Base-by-base conservation (phyloP, 805 yeast species). In the Yamadazyma endophytica region DNA sequence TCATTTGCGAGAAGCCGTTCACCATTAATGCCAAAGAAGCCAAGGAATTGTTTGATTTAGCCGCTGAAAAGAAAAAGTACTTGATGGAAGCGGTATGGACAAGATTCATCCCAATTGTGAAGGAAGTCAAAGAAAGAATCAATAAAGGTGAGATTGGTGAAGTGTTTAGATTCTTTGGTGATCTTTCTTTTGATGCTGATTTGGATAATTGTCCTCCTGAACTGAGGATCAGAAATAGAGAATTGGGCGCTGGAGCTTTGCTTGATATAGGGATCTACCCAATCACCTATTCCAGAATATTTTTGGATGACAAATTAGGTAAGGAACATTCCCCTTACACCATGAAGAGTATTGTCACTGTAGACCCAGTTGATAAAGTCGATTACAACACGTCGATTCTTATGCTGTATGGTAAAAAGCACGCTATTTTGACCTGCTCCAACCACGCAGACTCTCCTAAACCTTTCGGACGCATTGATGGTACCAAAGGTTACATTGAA, bases 51-150 rank as follows among this genome's bases (percentile, higher is more conserved):
- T 49, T 63, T 29, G 56, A 47, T 1, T 56, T 64, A 27, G 82
- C 82, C 3, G 55, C 57, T 42, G 37, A 48, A 33, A 63, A 66
- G 47, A 56, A 59, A 2, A 45, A 63, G 29, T 73, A 69, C 37
- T 52, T 77, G 21, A 70, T 77, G 79, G 83, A 77, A 49, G 82
- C 73, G 4, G 66, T 72, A 31, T 74, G 80, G 80, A 66, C 78
- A 4, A 58, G 76, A 29, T 73, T 68, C 40, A 68, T 72, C 56
- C 82, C 82, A 2, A 37, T 70, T 4, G 47, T 66, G 13, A 18
- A 36, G 2, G 40, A 46, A 13, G 49, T 70, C 28, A 47, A 62
- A 32, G 36, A 56, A 18, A 50, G 56, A 34, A 38, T 74, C 13
- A 56, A 61, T 13, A 63, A 70, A 15, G 58, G 61, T 34, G 49